Evolutionary conservation across 163 green algal species (phyloP).

Genomic region (Chlorella variabilis): DNA sequence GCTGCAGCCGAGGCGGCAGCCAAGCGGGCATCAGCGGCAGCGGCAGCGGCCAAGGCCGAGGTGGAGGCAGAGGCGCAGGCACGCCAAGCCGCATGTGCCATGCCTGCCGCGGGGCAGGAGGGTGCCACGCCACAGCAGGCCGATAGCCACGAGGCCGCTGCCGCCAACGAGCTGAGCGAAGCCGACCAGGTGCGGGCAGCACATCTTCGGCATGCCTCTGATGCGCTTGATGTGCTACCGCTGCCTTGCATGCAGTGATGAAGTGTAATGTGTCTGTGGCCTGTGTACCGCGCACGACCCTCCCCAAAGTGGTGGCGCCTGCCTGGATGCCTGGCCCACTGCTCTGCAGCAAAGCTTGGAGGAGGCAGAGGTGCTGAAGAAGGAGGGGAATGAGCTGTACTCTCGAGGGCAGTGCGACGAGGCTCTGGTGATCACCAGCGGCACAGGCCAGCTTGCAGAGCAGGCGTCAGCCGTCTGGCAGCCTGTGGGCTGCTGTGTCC

Average conservation of each 20-base stretch:
- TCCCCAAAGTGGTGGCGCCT: too few species aligned
- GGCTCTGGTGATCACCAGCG: slow-evolving; percentile 50
- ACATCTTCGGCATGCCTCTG: too few species aligned
- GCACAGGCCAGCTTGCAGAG: not conserved
- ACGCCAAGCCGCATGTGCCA: not conserved
- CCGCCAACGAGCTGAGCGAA: too few species aligned
- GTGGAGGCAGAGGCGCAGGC: not conserved
- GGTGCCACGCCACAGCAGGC: too few species aligned
- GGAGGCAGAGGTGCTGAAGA: slow-evolving; percentile 65
- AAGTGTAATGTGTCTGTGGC: too few species aligned
- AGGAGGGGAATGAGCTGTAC: slow-evolving; percentile 76
- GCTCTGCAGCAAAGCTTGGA: slow-evolving; percentile 49
- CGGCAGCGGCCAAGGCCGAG: not conserved
- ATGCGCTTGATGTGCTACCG: too few species aligned
- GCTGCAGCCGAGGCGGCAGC: not conserved
- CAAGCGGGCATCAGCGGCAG: not conserved
- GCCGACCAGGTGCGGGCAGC: too few species aligned
- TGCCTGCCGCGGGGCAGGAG: not conserved
- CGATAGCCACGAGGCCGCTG: too few species aligned
- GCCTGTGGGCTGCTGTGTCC: not conserved
- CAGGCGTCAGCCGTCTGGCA: not conserved
- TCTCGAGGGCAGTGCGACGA: slow-evolving; percentile 43
- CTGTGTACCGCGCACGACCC: too few species aligned
- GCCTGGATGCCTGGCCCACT: not conserved
- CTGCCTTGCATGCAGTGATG: too few species aligned